phyloP scores from a whole-genome alignment of 495 filamentous ascomycete genomes.

The Chaetomium tenue region DNA sequence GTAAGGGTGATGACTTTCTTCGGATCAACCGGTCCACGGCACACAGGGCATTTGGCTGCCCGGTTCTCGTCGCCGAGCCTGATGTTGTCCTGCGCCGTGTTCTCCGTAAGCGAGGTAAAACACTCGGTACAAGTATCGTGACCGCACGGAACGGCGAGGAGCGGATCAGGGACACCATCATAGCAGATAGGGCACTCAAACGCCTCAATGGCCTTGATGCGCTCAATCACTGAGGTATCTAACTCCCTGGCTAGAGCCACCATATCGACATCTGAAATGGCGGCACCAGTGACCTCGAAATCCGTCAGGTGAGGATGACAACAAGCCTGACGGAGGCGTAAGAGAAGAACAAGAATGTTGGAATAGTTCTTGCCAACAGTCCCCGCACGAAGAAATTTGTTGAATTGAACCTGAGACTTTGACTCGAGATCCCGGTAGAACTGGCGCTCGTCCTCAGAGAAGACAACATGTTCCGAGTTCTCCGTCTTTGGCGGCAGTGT shows the following conservation, averaged over 20 bases:
- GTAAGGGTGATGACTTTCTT: slow-evolving; percentile 69
- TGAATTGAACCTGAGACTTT: slow-evolving; percentile 67
- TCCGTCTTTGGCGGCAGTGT: slow-evolving; percentile 68
- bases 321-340: slow-evolving; percentile 88
- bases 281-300: slow-evolving; percentile 56
- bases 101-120: slow-evolving; percentile 69
- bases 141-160: slow-evolving; percentile 82
- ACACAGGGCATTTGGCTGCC: slow-evolving; percentile 72
- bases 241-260: slow-evolving; percentile 65
- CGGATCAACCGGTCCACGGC: slow-evolving; percentile 61
- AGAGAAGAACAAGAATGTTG: slow-evolving; percentile 77
- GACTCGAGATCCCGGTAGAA: slow-evolving; percentile 73
- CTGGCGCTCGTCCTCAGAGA: slow-evolving; percentile 66
- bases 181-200: slow-evolving; percentile 79
- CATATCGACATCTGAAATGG: slow-evolving; percentile 54
- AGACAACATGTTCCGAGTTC: slow-evolving; percentile 64
- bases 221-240: slow-evolving; percentile 57
- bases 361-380: slow-evolving; percentile 78
- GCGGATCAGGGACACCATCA: slow-evolving; percentile 69
- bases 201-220: slow-evolving; percentile 60
- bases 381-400: slow-evolving; percentile 69
- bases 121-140: slow-evolving; percentile 80
- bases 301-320: slow-evolving; percentile 92
- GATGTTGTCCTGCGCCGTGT: slow-evolving; percentile 47
- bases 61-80: slow-evolving; percentile 57